Conservation (phyloP, 192 early-diverging fungal species). For the Dissophora globulifera region DNA sequence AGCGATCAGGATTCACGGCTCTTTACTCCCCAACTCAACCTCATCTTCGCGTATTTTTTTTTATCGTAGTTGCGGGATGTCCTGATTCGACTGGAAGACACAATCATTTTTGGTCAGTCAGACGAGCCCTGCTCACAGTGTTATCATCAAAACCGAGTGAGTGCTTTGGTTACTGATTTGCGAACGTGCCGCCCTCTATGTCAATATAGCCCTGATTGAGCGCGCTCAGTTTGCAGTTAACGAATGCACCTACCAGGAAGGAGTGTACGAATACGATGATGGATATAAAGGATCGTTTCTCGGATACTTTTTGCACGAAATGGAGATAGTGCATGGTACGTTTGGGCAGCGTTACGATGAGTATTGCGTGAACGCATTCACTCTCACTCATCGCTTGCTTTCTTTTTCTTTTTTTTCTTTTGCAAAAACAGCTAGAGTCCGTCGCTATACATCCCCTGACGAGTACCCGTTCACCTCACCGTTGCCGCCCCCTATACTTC, state of each 20-base stretch:
- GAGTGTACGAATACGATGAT: constrained; percentile 73
- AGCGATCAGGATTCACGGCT: background rate
- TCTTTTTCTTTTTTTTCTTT: background rate
- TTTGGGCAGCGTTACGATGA: background rate
- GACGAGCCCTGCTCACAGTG: background rate
- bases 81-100: constrained; percentile 95
- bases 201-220: constrained; percentile 86
- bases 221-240: constrained; percentile 93
- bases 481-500: constrained; percentile 89
- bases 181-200: background rate
- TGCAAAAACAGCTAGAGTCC: constrained; percentile 10
- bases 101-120: constrained; percentile 85
- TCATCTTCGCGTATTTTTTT: too few species aligned
- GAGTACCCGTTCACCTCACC: constrained; percentile 91
- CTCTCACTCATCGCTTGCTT: too few species aligned
- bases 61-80: constrained; percentile 67
- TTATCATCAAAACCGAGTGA: too few species aligned
- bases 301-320: constrained; percentile 90
- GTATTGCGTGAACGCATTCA: background rate
- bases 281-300: constrained; percentile 83
- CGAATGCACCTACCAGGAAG: constrained; percentile 77
- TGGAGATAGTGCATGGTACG: constrained; percentile 91
- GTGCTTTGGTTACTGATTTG: too few species aligned
- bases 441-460: constrained; percentile 75
- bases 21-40: too few species aligned